Evolutionary conservation across 1,284 basidiomycete species (phyloP), one percentile per base, ranked within the genome.

Genomic region (Cryptococcus sp.): DNA sequence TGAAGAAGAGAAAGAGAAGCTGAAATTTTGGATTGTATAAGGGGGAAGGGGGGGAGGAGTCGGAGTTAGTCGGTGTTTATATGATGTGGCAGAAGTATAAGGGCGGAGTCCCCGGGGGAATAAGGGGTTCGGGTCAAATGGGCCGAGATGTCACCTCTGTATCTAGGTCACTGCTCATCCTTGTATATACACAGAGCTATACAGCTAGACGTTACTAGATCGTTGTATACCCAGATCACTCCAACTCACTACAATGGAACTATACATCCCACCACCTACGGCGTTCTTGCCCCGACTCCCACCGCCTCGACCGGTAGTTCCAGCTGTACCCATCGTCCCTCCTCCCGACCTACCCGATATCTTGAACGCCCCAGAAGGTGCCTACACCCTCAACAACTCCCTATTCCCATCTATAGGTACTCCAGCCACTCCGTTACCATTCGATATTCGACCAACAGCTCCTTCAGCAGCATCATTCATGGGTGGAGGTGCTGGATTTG

Each of bases 331-430:
- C 3, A 50, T 70, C 46, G 66, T 69, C 32, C 64, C 69, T 14
- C 46, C 63, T 4, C 59, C 64, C 31, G 56, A 64, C 3, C 59
- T 74, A 18, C 71, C 69, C 16, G 61, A 64, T 14, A 54, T 52
- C 13, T 56, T 73, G 46, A 56, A 66, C 45, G 69, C 71, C 3
- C 72, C 72, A 4, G 72, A 74, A 50, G 72, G 72, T 7, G 48
- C 61, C 7, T 74, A 73, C 54, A 61, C 54, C 9, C 57, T 62
- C 7, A 60, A 60, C 22, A 50, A 58, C 37, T 50, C 50, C 16
- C 48, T 65, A 21, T 73, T 74, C 50, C 64, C 67, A n/a, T 56
- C 60, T 22, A 63, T 70, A 45, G 71, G 70, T 25, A 59, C 55
- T 11, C 63, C 69, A 5, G 59, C 60, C 7, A 56, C 66, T 7